These are phyloP conservation scores for Picocystis sp. DNA, from an alignment of 163 green algal genomes.

Conservation along the genomic window DNA sequence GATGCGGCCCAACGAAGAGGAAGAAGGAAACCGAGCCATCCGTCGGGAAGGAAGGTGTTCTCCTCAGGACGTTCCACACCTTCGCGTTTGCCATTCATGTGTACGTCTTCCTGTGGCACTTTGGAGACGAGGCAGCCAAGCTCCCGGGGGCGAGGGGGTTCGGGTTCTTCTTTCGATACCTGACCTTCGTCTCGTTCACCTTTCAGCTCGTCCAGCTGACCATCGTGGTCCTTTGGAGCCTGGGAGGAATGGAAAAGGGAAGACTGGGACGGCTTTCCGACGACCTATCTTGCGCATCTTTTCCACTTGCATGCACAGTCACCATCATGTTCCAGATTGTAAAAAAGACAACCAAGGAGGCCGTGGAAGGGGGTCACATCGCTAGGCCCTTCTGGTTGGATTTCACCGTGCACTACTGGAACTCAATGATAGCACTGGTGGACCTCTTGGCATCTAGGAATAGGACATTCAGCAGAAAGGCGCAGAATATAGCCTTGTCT, in stretches of 20 bases:
- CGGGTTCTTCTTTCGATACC: slow-evolving; percentile 47
- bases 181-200: slow-evolving; percentile 46
- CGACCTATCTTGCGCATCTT: slow-evolving; percentile 34
- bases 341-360: slow-evolving; percentile 15
- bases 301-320: slow-evolving; percentile 41
- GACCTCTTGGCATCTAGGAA: slow-evolving; percentile 30
- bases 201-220: slow-evolving; percentile 31
- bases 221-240: slow-evolving; percentile 8
- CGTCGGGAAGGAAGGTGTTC: too few relatives aligned
- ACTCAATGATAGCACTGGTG: slow-evolving; percentile 30
- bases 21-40: too few relatives aligned
- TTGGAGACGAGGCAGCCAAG: slow-evolving; percentile 16
- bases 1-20: too few relatives aligned
- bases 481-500: slow-evolving; percentile 18
- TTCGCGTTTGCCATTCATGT: too few relatives aligned
- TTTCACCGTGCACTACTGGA: slow-evolving; percentile 33
- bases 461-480: slow-evolving; percentile 23
- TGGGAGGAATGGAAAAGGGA: background rate
- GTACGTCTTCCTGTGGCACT: slow-evolving; percentile 40
- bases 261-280: slow-evolving; percentile 13
- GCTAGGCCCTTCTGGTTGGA: slow-evolving; percentile 33
- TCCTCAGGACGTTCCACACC: too few relatives aligned
- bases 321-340: slow-evolving; percentile 37
- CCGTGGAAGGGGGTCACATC: slow-evolving; percentile 28
- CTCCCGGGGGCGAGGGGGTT: slow-evolving; percentile 37